Conservation (phyloP, 1,284 basidiomycete genomes). For the Spongiforma sp. region DNA sequence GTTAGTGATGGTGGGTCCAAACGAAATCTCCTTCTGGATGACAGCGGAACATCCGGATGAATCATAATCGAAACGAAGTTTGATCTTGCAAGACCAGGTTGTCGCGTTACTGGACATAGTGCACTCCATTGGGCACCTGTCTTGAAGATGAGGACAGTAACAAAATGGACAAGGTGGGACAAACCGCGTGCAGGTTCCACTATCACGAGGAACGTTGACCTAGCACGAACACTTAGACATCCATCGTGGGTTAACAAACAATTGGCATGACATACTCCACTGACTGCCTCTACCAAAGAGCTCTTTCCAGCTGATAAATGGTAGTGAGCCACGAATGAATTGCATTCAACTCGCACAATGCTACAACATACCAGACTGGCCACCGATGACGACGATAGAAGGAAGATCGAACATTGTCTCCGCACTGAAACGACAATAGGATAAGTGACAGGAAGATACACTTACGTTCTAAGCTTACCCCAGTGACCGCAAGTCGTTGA, state of each 20-base stretch:
- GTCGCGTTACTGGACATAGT: slow-evolving; percentile 46
- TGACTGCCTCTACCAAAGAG: slow-evolving; percentile 63
- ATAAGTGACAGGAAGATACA: background rate
- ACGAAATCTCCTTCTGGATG: slow-evolving; percentile 32
- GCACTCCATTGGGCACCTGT: slow-evolving; percentile 64
- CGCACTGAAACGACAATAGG: slow-evolving; percentile 39
- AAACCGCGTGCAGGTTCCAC: slow-evolving; percentile 63
- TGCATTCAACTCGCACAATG: background rate
- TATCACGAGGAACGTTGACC: slow-evolving; percentile 64
- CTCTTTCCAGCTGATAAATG: slow-evolving; percentile 56
- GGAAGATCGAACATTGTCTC: slow-evolving; percentile 52
- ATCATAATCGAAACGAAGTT: slow-evolving; percentile 49
- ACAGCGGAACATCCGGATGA: slow-evolving; percentile 24
- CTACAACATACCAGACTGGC: slow-evolving; percentile 56
- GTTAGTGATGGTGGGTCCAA: slow-evolving; percentile 46
- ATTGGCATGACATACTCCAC: slow-evolving; percentile 46
- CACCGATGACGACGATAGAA: slow-evolving; percentile 58
- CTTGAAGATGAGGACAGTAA: slow-evolving; percentile 1
- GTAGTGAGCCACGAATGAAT: slow-evolving; percentile 7
- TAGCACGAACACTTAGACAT: slow-evolving; percentile 26
- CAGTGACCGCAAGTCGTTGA: slow-evolving; percentile 47
- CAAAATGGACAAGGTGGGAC: background rate
- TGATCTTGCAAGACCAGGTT: slow-evolving; percentile 58
- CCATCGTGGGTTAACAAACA: background rate
- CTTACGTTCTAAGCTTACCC: slow-evolving; percentile 41